Conservation (phyloP, 2,329 filamentous ascomycete species). For the Monosporascus ibericus region DNA sequence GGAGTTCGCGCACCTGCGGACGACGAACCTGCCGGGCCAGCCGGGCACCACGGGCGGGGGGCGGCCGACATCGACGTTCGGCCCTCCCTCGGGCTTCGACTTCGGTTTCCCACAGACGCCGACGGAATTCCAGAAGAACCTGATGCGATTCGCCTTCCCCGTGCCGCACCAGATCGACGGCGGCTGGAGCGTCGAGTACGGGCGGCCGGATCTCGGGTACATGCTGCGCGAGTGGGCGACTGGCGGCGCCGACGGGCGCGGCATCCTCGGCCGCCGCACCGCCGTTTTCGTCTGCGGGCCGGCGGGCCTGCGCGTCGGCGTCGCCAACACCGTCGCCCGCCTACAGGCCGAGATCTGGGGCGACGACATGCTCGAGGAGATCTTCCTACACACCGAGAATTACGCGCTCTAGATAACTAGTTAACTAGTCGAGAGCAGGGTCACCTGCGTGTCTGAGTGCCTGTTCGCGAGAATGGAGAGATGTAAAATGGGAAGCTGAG, state of each 20-base stretch:
- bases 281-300: constrained; percentile 94
- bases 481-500: neutral
- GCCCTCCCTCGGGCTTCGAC: constrained; percentile 59
- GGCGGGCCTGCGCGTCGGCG: constrained; percentile 77
- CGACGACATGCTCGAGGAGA: constrained; percentile 73
- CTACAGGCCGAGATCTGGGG: constrained; percentile 81
- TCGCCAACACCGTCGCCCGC: constrained; percentile 76
- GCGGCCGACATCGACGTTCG: constrained; percentile 51
- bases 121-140: constrained; percentile 79
- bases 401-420: constrained; percentile 63
- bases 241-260: constrained; percentile 58
- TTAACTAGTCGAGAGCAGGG: no score
- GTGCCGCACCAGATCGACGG: constrained; percentile 61
- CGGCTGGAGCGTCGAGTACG: constrained; percentile 90
- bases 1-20: constrained; percentile 53
- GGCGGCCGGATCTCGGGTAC: constrained; percentile 78
- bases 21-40: constrained; percentile 30
- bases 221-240: constrained; percentile 79
- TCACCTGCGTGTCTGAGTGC: no score
- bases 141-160: constrained; percentile 87
- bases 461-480: neutral
- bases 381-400: constrained; percentile 92
- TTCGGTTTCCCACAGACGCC: constrained; percentile 81
- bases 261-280: constrained; percentile 70
- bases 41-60: constrained; percentile 15